Evolutionary conservation across 179 eudicot species (phyloP).

Genomic region (Patellifolia procumbens): DNA sequence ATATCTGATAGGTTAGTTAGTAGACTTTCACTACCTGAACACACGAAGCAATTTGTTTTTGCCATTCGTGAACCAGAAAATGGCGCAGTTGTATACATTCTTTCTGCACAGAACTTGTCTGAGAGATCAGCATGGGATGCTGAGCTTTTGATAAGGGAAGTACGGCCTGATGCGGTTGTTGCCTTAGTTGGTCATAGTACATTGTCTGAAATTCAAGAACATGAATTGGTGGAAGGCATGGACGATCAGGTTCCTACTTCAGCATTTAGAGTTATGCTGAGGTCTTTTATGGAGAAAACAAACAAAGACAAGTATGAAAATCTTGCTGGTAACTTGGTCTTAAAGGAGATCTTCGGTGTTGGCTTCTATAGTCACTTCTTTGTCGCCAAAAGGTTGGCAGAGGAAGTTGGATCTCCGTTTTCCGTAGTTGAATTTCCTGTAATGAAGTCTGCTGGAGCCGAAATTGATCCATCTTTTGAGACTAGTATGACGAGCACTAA

Average conservation of each 20-base stretch:
- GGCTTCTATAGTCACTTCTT: slow-evolving; percentile 63
- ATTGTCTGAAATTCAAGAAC: slow-evolving; percentile 42
- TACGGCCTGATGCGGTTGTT: slow-evolving; percentile 77
- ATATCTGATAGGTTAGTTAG: slow-evolving; percentile 60
- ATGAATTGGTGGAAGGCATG: slow-evolving; percentile 31
- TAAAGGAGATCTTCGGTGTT: slow-evolving; percentile 86
- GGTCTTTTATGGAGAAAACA: slow-evolving; percentile 68
- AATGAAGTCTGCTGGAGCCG: slow-evolving; percentile 32
- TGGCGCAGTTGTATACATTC: slow-evolving; percentile 52
- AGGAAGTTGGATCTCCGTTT: slow-evolving; percentile 76
- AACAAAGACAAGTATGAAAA: slow-evolving; percentile 63
- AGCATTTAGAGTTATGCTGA: slow-evolving; percentile 60
- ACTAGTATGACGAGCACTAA: slow-evolving; percentile 30
- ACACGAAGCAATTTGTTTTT: slow-evolving; percentile 74
- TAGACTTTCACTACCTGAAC: slow-evolving; percentile 63
- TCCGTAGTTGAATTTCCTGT: slow-evolving; percentile 68
- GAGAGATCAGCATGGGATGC: slow-evolving; percentile 74
- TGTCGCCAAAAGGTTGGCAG: slow-evolving; percentile 65
- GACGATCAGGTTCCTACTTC: slow-evolving; percentile 70
- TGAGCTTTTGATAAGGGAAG: slow-evolving; percentile 63
- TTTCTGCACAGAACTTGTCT: slow-evolving; percentile 82
- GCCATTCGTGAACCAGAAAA: slow-evolving; percentile 65
- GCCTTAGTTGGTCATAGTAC: slow-evolving; percentile 50
- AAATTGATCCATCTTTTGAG: slow-evolving; percentile 27
- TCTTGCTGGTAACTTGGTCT: slow-evolving; percentile 76